Percentiles rank a stretch among this genome's conserved stretches.
Conservation (phyloP, 2,329 filamentous ascomycete genomes). For the Fusarium tupiense region DNA sequence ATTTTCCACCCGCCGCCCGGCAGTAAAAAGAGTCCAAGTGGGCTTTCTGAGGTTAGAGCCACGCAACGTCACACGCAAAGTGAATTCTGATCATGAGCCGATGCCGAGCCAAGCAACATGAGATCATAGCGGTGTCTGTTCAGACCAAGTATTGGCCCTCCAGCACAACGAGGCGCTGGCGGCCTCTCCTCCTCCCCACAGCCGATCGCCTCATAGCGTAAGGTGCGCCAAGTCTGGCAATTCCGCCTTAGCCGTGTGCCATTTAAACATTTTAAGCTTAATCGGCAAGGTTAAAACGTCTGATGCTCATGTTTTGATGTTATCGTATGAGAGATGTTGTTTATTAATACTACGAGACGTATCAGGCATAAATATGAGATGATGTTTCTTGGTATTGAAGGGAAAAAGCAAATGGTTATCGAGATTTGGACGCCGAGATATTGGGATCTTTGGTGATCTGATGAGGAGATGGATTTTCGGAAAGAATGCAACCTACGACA, state of each 20-base stretch:
- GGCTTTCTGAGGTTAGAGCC: conserved; percentile 34
- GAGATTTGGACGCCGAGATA: neutral
- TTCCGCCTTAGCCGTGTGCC: conserved; percentile 22
- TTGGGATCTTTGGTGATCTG: neutral
- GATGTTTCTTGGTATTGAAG: neutral
- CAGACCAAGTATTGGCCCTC: conserved; percentile 6
- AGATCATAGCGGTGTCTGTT: conserved; percentile 16
- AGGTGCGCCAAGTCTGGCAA: conserved; percentile 6
- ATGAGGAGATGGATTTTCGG: neutral
- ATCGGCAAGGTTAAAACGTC: conserved; percentile 14
- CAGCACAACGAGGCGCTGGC: conserved; percentile 9
- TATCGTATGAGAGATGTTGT: neutral
- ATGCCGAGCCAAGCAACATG: conserved; percentile 27
- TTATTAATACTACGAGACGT: too few relatives aligned
- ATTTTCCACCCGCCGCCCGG: conserved; percentile 7
- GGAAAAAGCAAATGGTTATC: neutral
- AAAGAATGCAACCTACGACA: conserved; percentile 1
- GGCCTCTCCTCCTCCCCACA: conserved; percentile 19
- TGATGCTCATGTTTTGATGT: neutral
- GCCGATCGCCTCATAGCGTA: conserved; percentile 1
- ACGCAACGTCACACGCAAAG: conserved; percentile 25
- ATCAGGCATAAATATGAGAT: neutral
- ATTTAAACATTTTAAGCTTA: conserved; percentile 24
- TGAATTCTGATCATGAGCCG: conserved; percentile 27
- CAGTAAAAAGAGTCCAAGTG: conserved; percentile 12